Conservation (phyloP, 805 yeast genomes). For the Zygosaccharomyces kombuchaensis region DNA sequence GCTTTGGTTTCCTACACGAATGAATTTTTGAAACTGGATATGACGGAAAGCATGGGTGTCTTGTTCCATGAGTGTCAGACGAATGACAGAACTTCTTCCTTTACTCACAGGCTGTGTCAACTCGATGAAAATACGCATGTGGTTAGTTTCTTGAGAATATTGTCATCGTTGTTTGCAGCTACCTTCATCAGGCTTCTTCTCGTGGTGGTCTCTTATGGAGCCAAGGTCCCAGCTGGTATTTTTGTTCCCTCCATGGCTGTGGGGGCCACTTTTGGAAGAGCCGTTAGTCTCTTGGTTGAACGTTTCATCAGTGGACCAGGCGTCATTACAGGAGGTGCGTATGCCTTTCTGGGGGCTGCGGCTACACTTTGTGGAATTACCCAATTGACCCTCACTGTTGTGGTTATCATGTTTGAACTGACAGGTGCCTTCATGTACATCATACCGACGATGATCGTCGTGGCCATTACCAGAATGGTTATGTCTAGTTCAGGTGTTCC, state of each 20-base stretch:
- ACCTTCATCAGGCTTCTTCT: conserved; percentile 65
- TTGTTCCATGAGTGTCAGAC: conserved; percentile 76
- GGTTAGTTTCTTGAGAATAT: conserved; percentile 32
- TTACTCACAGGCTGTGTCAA: conserved; percentile 42
- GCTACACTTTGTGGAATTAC: conserved; percentile 94
- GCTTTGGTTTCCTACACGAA: conserved; percentile 79
- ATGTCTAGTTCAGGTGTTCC: conserved; percentile 64
- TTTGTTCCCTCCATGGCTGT: conserved; percentile 96
- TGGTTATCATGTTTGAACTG: conserved; percentile 89
- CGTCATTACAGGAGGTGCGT: conserved; percentile 89
- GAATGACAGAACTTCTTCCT: conserved; percentile 30
- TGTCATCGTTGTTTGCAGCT: conserved; percentile 61
- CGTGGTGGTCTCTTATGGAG: conserved; percentile 83
- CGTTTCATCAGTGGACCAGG: conserved; percentile 38
- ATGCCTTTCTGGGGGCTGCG: conserved; percentile 94
- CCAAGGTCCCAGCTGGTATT: conserved; percentile 95
- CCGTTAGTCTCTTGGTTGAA: conserved; percentile 72
- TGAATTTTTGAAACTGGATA: conserved; percentile 74
- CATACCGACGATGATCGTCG: conserved; percentile 94
- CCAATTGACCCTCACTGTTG: conserved; percentile 86
- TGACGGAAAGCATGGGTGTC: conserved; percentile 93
- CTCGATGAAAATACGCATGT: conserved; percentile 32
- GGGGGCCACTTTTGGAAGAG: conserved; percentile 92
- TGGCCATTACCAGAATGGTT: conserved; percentile 80
- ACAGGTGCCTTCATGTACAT: conserved; percentile 93